These are phyloP conservation scores for Apostasia ramifera DNA, from an alignment of 106 monocot species.

Conservation along the genomic window DNA sequence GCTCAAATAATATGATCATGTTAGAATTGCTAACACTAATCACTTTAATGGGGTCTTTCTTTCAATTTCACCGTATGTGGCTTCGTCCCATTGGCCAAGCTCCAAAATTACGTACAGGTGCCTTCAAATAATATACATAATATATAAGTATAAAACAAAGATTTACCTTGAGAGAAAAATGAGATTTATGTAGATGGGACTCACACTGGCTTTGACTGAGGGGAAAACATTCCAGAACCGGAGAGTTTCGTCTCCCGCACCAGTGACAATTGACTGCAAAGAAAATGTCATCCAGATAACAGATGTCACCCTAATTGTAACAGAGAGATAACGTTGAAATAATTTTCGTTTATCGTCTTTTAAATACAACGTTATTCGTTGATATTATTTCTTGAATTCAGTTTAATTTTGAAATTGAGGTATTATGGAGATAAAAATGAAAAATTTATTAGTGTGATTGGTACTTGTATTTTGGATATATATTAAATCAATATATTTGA, in stretches of 20 bases:
- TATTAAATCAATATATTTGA: no score
- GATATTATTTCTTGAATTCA: no score
- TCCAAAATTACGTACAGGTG: constrained; percentile 32
- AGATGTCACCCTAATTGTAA: no score
- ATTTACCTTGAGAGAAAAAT: not conserved
- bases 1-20: no score
- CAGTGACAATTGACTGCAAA: constrained; percentile 84
- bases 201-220: constrained; percentile 59
- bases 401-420: no score
- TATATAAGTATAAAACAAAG: not conserved
- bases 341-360: no score
- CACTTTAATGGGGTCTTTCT: not conserved
- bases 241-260: constrained; percentile 93
- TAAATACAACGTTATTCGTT: not conserved
- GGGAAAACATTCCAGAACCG: constrained; percentile 97
- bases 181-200: not conserved
- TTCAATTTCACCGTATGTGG: constrained; percentile 40
- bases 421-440: no score
- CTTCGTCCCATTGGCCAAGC: constrained; percentile 57
- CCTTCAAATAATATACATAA: constrained; percentile 14
- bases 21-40: no score
- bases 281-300: constrained; percentile 83
- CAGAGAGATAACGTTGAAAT: not conserved
- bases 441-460: no score
- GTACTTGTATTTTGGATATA: no score